Conservation (phyloP, 306 rosid species). For the Acacia acuminata region DNA sequence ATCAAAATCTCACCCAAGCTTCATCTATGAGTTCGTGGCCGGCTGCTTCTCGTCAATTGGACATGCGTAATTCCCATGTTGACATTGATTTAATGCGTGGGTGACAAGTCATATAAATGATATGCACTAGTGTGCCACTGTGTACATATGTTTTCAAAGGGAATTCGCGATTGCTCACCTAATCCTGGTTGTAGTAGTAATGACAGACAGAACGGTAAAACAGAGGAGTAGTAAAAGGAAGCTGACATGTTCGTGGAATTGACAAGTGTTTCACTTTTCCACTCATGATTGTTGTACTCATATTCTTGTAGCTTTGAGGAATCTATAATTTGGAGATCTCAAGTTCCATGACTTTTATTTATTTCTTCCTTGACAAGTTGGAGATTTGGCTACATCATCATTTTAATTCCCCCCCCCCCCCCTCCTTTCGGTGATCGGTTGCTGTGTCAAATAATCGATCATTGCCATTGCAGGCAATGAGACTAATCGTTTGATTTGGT, state of each 20-base stretch:
- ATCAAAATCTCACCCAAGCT: slow-evolving; percentile 59
- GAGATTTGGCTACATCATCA: not conserved
- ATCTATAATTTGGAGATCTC: slow-evolving; percentile 35
- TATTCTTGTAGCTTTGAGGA: slow-evolving; percentile 50
- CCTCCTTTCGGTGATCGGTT: not conserved
- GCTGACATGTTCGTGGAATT: slow-evolving; percentile 36
- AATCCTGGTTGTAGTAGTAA: slow-evolving; percentile 49
- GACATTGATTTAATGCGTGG: slow-evolving; percentile 99
- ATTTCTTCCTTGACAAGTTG: not conserved
- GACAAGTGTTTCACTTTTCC: slow-evolving; percentile 42
- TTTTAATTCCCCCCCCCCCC: not conserved
- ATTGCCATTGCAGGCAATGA: not conserved
- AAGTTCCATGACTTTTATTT: slow-evolving; percentile 10
- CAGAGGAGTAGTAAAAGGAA: slow-evolving; percentile 52
- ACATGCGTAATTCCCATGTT: slow-evolving; percentile 77
- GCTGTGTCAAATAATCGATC: not conserved
- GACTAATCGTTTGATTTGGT: not conserved
- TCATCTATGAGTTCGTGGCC: slow-evolving; percentile 76
- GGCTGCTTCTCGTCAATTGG: slow-evolving; percentile 59
- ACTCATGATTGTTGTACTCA: slow-evolving; percentile 49
- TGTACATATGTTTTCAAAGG: slow-evolving; percentile 37
- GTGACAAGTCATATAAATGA: slow-evolving; percentile 39
- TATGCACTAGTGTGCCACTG: slow-evolving; percentile 16
- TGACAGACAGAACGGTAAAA: slow-evolving; percentile 36
- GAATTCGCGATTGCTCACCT: slow-evolving; percentile 46